These are phyloP conservation scores for Blastobotrys apis DNA, from an alignment of 1,139 yeast species.

Conservation along the genomic window DNA sequence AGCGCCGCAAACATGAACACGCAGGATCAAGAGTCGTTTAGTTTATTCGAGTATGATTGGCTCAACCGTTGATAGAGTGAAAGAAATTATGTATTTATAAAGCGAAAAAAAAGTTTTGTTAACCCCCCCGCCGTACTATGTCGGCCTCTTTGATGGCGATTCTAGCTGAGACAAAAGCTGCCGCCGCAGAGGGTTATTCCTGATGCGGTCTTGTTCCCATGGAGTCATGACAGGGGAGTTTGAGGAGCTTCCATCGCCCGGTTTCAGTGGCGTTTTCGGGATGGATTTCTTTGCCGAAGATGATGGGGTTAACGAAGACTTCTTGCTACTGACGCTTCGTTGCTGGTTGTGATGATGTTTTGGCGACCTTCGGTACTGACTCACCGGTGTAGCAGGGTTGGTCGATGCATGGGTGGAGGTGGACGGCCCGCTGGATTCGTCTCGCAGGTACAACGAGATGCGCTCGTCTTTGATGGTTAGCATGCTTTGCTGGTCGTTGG, in stretches of 20 bases:
- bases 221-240: constrained; percentile 20
- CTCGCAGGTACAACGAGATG: constrained; percentile 56
- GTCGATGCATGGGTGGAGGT: not conserved
- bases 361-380: too few relatives aligned
- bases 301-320: too few relatives aligned
- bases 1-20: too few relatives aligned
- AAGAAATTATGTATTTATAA: too few relatives aligned
- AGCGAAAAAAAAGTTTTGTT: too few relatives aligned
- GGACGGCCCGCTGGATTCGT: constrained; percentile 41
- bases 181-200: constrained; percentile 18
- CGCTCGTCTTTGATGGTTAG: constrained; percentile 63
- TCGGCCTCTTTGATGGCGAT: too few relatives aligned
- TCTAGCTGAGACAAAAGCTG: not conserved
- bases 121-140: too few relatives aligned
- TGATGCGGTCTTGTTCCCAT: constrained; percentile 28
- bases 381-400: not conserved
- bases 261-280: constrained; percentile 5
- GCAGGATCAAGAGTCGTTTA: too few relatives aligned
- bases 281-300: too few relatives aligned
- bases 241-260: not conserved
- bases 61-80: too few relatives aligned
- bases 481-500: constrained; percentile 54
- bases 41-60: too few relatives aligned
- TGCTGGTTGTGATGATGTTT: too few relatives aligned
- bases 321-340: constrained; percentile 5